Evolutionary conservation across 2,329 filamentous ascomycete species (phyloP).

Genomic region (Biscogniauxia marginata): DNA sequence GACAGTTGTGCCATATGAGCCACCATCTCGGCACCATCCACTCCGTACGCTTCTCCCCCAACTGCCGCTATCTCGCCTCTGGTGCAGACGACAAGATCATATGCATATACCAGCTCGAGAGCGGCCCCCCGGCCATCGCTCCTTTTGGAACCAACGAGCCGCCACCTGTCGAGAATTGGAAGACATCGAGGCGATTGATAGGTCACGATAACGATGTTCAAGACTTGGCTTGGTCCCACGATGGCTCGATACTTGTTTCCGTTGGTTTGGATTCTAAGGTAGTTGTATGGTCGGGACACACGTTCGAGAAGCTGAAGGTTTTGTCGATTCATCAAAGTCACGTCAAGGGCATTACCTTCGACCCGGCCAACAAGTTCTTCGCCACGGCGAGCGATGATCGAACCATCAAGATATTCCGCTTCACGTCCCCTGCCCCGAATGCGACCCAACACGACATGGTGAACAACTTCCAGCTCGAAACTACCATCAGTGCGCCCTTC

Average conservation of each 20-base stretch:
- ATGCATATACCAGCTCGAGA: conserved; percentile 90
- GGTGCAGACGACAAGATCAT: conserved; percentile 99
- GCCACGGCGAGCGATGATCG: conserved; percentile 96
- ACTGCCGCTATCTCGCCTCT: conserved; percentile 91
- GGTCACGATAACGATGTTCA: conserved; percentile 99
- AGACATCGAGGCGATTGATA: conserved; percentile 87
- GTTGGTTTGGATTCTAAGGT: conserved; percentile 97
- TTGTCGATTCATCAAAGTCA: conserved; percentile 92
- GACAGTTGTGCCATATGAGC: conserved; percentile 96
- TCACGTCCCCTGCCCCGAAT: conserved; percentile 86
- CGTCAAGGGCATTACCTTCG: conserved; percentile 98
- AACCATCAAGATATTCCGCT: conserved; percentile 94
- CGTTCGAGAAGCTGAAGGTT: conserved; percentile 96
- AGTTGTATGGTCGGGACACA: conserved; percentile 96
- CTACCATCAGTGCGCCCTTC: conserved; percentile 86
- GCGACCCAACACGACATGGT: conserved; percentile 92
- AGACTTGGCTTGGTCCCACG: conserved; percentile 93
- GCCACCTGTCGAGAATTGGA: conserved; percentile 96
- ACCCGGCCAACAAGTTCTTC: conserved; percentile 98
- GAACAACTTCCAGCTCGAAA: conserved; percentile 93
- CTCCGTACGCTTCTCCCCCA: conserved; percentile 93
- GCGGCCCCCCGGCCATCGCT: conserved; percentile 71
- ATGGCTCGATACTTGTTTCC: conserved; percentile 92
- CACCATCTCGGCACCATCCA: conserved; percentile 97
- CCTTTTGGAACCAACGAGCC: conserved; percentile 81